Evolutionary conservation across 2,329 filamentous ascomycete species (phyloP).

Genomic region (Aureobasidium namibiae): DNA sequence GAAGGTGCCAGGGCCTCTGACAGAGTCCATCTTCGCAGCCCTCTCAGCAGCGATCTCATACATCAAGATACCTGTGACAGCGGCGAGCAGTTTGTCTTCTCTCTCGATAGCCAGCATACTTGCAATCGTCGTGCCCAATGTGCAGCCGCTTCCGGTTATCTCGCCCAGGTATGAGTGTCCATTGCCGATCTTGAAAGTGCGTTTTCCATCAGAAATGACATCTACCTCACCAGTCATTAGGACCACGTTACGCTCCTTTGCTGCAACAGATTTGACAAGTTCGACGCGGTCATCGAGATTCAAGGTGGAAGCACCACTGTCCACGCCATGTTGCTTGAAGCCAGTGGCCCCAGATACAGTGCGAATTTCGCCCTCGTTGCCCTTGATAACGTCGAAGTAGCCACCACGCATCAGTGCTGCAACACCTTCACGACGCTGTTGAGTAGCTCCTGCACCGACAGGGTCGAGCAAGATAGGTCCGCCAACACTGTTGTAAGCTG

Average conservation of each 20-base stretch:
- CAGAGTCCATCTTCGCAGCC: constrained; percentile 50
- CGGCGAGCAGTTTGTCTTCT: constrained; percentile 61
- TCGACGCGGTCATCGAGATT: constrained; percentile 47
- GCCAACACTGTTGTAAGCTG: constrained; percentile 70
- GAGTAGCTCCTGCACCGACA: constrained; percentile 79
- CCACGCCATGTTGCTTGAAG: constrained; percentile 68
- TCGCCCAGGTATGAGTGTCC: constrained; percentile 63
- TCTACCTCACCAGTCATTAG: constrained; percentile 77
- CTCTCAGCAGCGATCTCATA: constrained; percentile 71
- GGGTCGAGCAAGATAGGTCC: constrained; percentile 80
- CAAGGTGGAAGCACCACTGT: constrained; percentile 56
- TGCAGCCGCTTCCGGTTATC: constrained; percentile 72
- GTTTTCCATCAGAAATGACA: constrained; percentile 64
- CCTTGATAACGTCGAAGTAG: constrained; percentile 84
- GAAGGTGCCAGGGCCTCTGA: constrained; percentile 77
- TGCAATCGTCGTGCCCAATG: constrained; percentile 72
- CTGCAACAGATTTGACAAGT: constrained; percentile 60
- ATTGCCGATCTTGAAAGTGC: constrained; percentile 62
- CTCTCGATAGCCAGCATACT: constrained; percentile 60
- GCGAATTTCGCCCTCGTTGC: constrained; percentile 82
- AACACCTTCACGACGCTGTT: constrained; percentile 62
- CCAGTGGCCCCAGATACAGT: constrained; percentile 55
- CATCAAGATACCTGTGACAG: constrained; percentile 63
- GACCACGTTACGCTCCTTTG: constrained; percentile 60
- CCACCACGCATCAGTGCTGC: constrained; percentile 62